Conservation (phyloP, 371 early-diverging fungal genomes). For the Zychaea mexicana region DNA sequence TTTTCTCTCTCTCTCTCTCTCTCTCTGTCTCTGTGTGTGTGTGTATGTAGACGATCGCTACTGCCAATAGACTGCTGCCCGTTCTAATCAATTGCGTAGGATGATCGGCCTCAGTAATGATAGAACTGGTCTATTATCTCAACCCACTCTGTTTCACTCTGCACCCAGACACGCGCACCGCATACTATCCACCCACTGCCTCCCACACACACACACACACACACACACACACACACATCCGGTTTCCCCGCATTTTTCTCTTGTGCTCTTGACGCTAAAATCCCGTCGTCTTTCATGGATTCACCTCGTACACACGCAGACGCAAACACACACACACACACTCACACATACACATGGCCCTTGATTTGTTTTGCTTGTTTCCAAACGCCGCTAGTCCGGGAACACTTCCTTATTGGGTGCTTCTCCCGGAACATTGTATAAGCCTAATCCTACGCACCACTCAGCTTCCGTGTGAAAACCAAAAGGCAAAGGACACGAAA, state of each 20-base stretch:
- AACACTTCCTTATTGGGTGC: constrained; percentile 14
- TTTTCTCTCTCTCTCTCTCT: no score
- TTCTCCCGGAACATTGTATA: constrained; percentile 14
- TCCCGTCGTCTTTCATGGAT: background rate
- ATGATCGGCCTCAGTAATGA: no score
- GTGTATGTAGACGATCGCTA: no score
- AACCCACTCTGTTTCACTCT: background rate
- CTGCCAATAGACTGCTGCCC: no score
- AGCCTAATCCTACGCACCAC: constrained; percentile 11
- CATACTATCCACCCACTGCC: no score
- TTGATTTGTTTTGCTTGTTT: no score
- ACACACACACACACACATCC: background rate
- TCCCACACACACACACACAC: no score
- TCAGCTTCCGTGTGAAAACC: constrained; percentile 11
- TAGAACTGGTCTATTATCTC: no score
- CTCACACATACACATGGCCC: no score
- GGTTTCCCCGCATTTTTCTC: background rate
- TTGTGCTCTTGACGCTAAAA: background rate
- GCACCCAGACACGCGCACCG: background rate
- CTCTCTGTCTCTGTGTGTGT: no score
- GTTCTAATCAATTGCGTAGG: no score
- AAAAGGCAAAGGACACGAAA: background rate
- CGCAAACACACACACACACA: background rate
- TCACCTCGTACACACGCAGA: background rate
- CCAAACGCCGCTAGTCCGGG: constrained; percentile 5